Base-by-base conservation (phyloP, 805 yeast species). In the Saturnispora serradocipensis region DNA sequence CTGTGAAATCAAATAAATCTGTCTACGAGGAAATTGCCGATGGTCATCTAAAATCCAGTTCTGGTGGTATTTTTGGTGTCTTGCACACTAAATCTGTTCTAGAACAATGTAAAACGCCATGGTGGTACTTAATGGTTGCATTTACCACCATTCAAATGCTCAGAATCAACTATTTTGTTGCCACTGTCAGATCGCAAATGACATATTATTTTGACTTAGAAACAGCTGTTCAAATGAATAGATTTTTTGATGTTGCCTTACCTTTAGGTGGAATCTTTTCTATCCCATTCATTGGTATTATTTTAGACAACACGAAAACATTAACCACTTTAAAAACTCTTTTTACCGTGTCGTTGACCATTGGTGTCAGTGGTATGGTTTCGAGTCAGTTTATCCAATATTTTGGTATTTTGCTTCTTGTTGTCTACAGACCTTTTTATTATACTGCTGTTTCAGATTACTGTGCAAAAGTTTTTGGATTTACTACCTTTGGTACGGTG, bases 371-470 rank as follows among this genome's bases (percentile, higher is more conserved):
- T 59, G 97, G 97, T 0, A 67, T 88, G 30, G 58, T 86, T 35
- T 72, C 84, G 4, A 32, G 55, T 9, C 58, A 61, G 48, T n/a
- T 51, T 8, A 73, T 78, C 2, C 89, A 90, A 42, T 74, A 85
- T 45, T 43, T 77, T 1, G 96, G 95, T 3, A 85, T 90, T 43
- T 58, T 81, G 2, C 56, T 86, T 30, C 70, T 90, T 57, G 97
- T 88, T 10, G 72, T 86, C 1, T 89, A 86, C 67, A 76, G 98
- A 65, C 97, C 98, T 10, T 86, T 90, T 62, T 89, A 86, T 63
- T 91, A 90, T 67, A 90, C 98, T 1, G 87, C 95, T 1, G 88
- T 89, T 6, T 86, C 96, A 1, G 97, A 91, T 67, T 88, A 83
- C 65, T 79, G 89, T 61, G 95, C 96, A 28, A 90, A 90, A 64